Conservation (phyloP, 192 early-diverging fungal species). For the Radiomyces spectabilis region DNA sequence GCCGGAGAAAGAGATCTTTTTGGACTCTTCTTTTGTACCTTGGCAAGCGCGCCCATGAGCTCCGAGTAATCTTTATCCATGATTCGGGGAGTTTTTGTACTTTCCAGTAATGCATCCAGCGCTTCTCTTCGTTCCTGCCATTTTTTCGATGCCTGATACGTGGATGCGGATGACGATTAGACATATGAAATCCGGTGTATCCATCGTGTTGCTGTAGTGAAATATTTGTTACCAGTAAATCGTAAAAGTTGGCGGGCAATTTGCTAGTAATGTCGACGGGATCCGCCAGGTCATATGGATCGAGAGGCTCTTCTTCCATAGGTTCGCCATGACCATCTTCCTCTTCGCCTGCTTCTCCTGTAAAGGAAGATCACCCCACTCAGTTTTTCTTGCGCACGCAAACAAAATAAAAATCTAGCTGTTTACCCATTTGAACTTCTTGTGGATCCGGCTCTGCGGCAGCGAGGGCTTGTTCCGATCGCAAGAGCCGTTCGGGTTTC, state of each 20-base stretch:
- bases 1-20: no score
- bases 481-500: constrained; percentile 60
- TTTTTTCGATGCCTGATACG: constrained; percentile 58
- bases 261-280: constrained; percentile 88
- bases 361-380: not conserved
- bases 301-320: constrained; percentile 54
- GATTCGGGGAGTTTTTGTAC: constrained; percentile 68
- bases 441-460: constrained; percentile 35
- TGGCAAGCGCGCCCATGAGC: constrained; percentile 73
- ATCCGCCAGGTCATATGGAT: constrained; percentile 79
- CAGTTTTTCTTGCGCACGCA: no score
- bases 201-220: no score
- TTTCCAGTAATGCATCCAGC: constrained; percentile 63
- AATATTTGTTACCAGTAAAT: constrained; percentile 43
- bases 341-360: constrained; percentile 5
- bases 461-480: constrained; percentile 69
- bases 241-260: constrained; percentile 76
- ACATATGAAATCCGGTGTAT: not conserved
- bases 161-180: not conserved
- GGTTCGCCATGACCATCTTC: constrained; percentile 41
- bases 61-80: constrained; percentile 74
- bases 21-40: no score
- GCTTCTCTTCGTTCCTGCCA: constrained; percentile 98
- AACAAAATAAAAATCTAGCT: not conserved
- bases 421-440: constrained; percentile 15